Evolutionary conservation across 495 filamentous ascomycete genomes (phyloP).

Genomic region (Tuber magnatum): DNA sequence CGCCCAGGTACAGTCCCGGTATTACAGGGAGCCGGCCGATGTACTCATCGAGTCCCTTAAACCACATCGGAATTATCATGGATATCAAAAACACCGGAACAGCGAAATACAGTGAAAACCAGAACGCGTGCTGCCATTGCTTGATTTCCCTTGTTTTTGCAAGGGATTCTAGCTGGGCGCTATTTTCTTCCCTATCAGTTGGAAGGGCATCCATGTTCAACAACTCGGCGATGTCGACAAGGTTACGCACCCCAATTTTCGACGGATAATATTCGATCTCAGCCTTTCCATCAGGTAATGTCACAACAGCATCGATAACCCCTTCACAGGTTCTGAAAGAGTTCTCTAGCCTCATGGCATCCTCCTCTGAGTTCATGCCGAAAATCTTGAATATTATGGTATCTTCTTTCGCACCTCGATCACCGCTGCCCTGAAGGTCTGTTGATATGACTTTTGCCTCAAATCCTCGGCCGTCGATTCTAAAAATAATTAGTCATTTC

Average conservation of each 20-base stretch:
- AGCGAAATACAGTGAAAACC: constrained; percentile 67
- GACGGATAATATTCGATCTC: constrained; percentile 62
- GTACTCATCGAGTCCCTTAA: constrained; percentile 46
- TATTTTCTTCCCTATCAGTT: constrained; percentile 87
- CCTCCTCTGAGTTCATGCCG: constrained; percentile 62
- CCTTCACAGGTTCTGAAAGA: constrained; percentile 59
- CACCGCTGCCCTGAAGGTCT: constrained; percentile 45
- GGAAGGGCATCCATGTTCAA: constrained; percentile 79
- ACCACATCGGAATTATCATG: constrained; percentile 80
- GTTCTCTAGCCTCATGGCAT: constrained; percentile 65
- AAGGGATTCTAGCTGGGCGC: constrained; percentile 90
- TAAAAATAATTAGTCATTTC: constrained; percentile 46
- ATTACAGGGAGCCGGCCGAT: constrained; percentile 53
- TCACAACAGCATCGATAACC: constrained; percentile 64
- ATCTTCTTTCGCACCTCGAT: constrained; percentile 47
- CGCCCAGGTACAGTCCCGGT: constrained; percentile 78
- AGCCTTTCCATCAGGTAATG: constrained; percentile 59
- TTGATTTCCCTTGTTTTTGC: constrained; percentile 94
- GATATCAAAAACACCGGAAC: constrained; percentile 85
- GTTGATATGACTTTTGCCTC: constrained; percentile 74
- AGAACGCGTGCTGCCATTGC: constrained; percentile 79
- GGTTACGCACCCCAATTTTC: constrained; percentile 65
- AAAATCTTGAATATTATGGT: constrained; percentile 69
- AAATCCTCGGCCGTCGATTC: constrained; percentile 88
- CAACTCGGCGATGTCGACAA: constrained; percentile 76